Evolutionary conservation across 2,329 filamentous ascomycete genomes (phyloP).

Genomic region (Nothophoma quercina): DNA sequence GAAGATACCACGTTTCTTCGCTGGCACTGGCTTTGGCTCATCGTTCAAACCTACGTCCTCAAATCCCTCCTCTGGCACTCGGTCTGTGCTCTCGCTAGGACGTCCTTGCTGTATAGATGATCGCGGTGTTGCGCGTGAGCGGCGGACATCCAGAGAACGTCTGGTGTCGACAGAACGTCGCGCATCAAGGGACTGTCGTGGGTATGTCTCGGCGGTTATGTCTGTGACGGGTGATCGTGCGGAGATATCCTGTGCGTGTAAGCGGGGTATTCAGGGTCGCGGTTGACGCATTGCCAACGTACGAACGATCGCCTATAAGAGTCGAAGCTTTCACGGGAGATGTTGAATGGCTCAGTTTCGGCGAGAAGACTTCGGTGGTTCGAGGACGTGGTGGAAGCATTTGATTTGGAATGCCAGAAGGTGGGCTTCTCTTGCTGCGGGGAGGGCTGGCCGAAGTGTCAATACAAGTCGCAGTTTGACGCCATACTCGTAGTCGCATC

Average conservation of each 20-base stretch:
- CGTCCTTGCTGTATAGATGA: constrained; percentile 66
- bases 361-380: constrained; percentile 71
- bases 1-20: constrained; percentile 81
- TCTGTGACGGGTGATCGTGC: constrained; percentile 80
- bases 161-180: constrained; percentile 84
- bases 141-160: constrained; percentile 58
- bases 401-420: constrained; percentile 70
- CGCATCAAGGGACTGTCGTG: constrained; percentile 59
- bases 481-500: constrained; percentile 1
- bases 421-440: constrained; percentile 85
- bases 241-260: constrained; percentile 76
- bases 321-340: constrained; percentile 95
- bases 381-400: constrained; percentile 59
- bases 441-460: constrained; percentile 64
- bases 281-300: constrained; percentile 51
- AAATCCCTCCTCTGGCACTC: constrained; percentile 80
- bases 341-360: constrained; percentile 92
- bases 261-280: constrained; percentile 21
- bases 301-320: constrained; percentile 96
- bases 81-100: constrained; percentile 63
- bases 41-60: constrained; percentile 90
- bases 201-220: constrained; percentile 58
- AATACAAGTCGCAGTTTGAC: constrained; percentile 13
- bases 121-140: constrained; percentile 65
- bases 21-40: constrained; percentile 67